These are phyloP conservation scores for Adansonia digitata DNA, from an alignment of 345 rosid genomes.

Conservation along the genomic window DNA sequence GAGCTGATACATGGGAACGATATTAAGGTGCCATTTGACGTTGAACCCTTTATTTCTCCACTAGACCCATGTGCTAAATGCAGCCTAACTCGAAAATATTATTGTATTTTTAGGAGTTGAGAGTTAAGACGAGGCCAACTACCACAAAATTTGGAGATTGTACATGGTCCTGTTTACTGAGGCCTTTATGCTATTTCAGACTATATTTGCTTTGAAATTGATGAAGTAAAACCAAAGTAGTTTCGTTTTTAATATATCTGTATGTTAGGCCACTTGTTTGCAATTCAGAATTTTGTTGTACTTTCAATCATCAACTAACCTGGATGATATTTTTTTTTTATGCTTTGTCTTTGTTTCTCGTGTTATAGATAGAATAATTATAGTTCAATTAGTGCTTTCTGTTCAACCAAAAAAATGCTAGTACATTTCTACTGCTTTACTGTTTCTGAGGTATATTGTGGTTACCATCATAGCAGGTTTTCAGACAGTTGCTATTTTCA, in stretches of 20 bases:
- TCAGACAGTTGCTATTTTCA: slow-evolving; percentile 98
- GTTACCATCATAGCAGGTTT: slow-evolving; percentile 93
- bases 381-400: slow-evolving; percentile 13
- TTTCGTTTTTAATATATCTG: not conserved
- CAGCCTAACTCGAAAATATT: not conserved
- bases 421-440: slow-evolving; percentile 30
- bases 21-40: not conserved
- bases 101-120: not conserved
- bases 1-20: not conserved
- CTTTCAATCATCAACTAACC: not conserved
- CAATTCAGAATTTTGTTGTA: slow-evolving; percentile 13
- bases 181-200: not conserved
- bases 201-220: too few species aligned
- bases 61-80: not conserved
- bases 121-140: not conserved
- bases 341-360: not conserved
- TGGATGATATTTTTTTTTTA: not conserved
- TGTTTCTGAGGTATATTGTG: slow-evolving; percentile 77
- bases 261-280: not conserved
- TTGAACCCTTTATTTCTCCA: not conserved
- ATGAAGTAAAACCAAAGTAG: not conserved
- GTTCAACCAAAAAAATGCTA: not conserved
- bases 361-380: not conserved
- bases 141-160: not conserved
- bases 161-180: not conserved